These are phyloP conservation scores for Syzygium aromaticum DNA, from an alignment of 345 rosid genomes.

Conservation along the genomic window DNA sequence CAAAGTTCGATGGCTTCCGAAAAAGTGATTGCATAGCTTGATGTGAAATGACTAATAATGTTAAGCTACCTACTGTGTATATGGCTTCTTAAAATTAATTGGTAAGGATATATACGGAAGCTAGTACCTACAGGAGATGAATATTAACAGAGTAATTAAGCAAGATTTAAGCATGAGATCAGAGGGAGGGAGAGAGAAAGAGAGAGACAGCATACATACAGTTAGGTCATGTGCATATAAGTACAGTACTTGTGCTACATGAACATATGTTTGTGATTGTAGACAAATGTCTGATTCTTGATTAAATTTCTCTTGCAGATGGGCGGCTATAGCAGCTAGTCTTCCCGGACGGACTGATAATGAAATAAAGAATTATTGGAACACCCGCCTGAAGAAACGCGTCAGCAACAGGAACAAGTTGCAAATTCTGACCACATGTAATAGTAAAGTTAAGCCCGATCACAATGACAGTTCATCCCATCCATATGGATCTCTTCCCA, in stretches of 20 bases:
- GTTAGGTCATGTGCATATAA: neutral
- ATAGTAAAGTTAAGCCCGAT: neutral
- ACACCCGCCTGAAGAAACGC: slow-evolving; percentile 1
- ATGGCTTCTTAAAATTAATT: neutral
- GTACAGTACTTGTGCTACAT: neutral
- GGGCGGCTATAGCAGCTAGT: neutral
- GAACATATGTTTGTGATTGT: neutral
- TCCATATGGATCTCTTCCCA: neutral
- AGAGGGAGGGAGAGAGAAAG: neutral
- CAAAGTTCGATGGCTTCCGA: neutral
- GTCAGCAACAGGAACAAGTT: neutral
- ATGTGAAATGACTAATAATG: neutral
- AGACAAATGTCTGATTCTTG: neutral
- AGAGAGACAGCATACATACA: neutral
- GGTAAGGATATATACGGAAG: neutral
- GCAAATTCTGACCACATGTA: neutral
- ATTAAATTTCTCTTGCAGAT: neutral
- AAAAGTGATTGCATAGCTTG: neutral
- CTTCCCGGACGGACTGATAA: slow-evolving; percentile 10
- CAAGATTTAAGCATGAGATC: neutral
- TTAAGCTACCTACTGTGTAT: neutral
- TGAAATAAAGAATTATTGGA: slow-evolving; percentile 11
- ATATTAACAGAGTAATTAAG: neutral
- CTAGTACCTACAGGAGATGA: neutral
- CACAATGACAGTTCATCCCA: no score